These are phyloP conservation scores for Aspergillaceae sp. DNA, from an alignment of 2,329 filamentous ascomycete genomes.

Conservation along the genomic window DNA sequence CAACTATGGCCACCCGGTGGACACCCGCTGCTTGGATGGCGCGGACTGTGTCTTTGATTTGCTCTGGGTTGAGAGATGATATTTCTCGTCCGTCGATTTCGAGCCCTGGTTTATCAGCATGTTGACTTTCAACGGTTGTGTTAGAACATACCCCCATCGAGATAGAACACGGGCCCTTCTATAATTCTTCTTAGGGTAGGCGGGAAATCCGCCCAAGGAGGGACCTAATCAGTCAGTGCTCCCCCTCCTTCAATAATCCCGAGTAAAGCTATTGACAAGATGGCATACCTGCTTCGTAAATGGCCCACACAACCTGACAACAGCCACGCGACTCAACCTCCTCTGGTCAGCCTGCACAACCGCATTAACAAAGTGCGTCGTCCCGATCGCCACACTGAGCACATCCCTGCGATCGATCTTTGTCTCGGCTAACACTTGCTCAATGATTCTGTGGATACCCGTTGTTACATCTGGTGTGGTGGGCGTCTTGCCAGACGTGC, in stretches of 20 bases:
- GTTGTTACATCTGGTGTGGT: constrained; percentile 34
- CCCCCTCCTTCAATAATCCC: too few species aligned
- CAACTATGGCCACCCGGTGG: constrained; percentile 45
- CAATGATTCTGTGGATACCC: constrained; percentile 34
- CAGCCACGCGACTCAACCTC: constrained; percentile 44
- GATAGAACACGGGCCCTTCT: constrained; percentile 38
- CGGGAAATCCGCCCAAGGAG: constrained; percentile 45
- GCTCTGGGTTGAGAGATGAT: constrained; percentile 1
- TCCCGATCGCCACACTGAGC: constrained; percentile 43
- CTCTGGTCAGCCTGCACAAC: constrained; percentile 43
- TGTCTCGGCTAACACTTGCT: constrained; percentile 27
- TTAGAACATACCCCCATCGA: constrained; percentile 34
- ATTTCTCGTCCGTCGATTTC: constrained; percentile 32
- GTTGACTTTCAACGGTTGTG: too few species aligned
- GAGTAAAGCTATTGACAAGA: neutral
- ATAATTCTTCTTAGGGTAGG: constrained; percentile 38
- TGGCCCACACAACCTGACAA: constrained; percentile 42
- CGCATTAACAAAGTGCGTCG: constrained; percentile 47
- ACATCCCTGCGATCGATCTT: constrained; percentile 25
- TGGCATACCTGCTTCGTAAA: constrained; percentile 31
- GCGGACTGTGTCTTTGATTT: constrained; percentile 22
- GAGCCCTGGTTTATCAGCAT: constrained; percentile 22
- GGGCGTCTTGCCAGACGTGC: constrained; percentile 29
- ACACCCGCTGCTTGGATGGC: constrained; percentile 38
- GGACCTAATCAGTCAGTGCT: constrained; percentile 28